Evolutionary conservation across 768 basidiomycete genomes (phyloP), one percentile per base, ranked within the genome.

Genomic region (Solioccasus polychromus): DNA sequence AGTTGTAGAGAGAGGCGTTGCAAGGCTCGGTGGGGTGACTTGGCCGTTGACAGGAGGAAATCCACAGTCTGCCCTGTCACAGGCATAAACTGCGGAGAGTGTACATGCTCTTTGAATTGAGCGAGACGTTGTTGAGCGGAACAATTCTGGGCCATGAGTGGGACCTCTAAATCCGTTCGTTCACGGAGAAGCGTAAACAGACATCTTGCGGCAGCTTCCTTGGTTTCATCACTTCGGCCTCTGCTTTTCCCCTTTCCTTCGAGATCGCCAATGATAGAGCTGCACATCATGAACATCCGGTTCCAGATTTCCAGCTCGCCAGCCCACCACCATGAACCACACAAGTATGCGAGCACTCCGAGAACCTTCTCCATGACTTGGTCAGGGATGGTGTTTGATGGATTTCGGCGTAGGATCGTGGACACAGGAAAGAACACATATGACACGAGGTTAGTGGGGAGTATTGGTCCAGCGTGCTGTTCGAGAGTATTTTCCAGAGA

Each of bases 361-460:
- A 96, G 71, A 18, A 92, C 64, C 44, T 77, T 79, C 66, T 96
- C 90, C 37, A 95, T 69, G 24, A 92, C 68, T 55, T 84, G 84
- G 57, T 92, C 85, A 8, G 91, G 86, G 37, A 95, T 84, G 12
- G 76, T 70, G 6, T 75, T 59, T 3, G 83, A 76, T 14, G 76
- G 57, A 61, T 93, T 91, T 25, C 88, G 82, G 39, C 86, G 83
- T 28, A 97, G 75, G 39, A 96, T 80, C 23, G 83, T 79, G 2
- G 92, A 92, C 31, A 97, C 64, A 3, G 95, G 95, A 55, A 92
- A 87, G 67, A 94, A 89, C 23, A 82, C 71, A 63, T 97, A 98
- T 35, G 86, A 83, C 35, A 91, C 79, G 38, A 92, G 73, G 14
- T 78, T 76, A 0, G 78, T 60, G 1, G 77, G 71, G 28, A 91